phyloP scores from a whole-genome alignment of 2,329 filamentous ascomycete genomes.

The Sclerotinia trifoliorum region DNA sequence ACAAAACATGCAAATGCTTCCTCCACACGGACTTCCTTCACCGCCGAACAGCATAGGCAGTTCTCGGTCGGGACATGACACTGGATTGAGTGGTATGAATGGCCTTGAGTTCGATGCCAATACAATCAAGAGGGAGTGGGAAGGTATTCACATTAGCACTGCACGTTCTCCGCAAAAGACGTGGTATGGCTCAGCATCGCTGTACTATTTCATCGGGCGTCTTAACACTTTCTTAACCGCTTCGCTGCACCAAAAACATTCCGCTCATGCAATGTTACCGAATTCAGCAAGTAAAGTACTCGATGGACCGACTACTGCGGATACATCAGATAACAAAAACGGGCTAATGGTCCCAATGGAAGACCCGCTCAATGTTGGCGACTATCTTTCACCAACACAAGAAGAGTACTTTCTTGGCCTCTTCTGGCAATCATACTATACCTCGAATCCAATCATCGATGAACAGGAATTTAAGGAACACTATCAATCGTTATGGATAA shows the following conservation, averaged over 20 bases:
- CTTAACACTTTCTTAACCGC: constrained; percentile 43
- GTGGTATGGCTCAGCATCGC: constrained; percentile 48
- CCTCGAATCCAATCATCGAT: constrained; percentile 45
- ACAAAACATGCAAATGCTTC: constrained; percentile 15
- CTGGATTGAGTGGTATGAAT: constrained; percentile 6
- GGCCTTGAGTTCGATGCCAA: constrained; percentile 26
- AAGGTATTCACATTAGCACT: constrained; percentile 43
- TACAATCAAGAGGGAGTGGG: constrained; percentile 39
- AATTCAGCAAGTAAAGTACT: constrained; percentile 32
- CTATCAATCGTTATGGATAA: constrained; percentile 45
- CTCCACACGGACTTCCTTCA: constrained; percentile 26
- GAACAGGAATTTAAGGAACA: constrained; percentile 47
- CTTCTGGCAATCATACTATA: constrained; percentile 50
- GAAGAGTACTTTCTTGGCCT: constrained; percentile 49
- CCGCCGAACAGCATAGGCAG: constrained; percentile 21
- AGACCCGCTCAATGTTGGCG: constrained; percentile 24
- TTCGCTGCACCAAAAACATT: constrained; percentile 40
- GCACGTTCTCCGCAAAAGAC: constrained; percentile 42
- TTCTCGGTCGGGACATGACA: constrained; percentile 7
- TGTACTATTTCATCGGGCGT: constrained; percentile 47
- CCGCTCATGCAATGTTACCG: constrained; percentile 38
- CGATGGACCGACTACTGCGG: constrained; percentile 25
- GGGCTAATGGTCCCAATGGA: constrained; percentile 18
- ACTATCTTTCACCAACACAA: constrained; percentile 43
- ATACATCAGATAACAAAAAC: constrained; percentile 23